A percentile compares a stretch with the other conserved stretches of the same genome.
Evolutionary conservation across 2,329 filamentous ascomycete species (phyloP).

Genomic region (Neopestalotiopsis clavispora): DNA sequence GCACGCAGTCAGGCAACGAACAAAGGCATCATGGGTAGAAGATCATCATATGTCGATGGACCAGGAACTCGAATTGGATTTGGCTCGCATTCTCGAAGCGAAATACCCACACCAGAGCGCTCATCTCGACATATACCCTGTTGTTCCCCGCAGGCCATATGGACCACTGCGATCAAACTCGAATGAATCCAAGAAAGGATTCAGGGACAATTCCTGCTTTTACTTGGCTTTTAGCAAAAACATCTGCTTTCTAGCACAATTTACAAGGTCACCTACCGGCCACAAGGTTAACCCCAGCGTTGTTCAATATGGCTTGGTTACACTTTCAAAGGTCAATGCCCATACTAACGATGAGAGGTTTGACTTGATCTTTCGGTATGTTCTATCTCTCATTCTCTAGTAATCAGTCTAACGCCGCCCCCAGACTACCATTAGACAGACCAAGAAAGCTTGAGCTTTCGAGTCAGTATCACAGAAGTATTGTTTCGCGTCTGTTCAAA

Average conservation of each 20-base stretch:
- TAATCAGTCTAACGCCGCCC: slow-evolving; percentile 15
- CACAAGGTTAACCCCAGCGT: slow-evolving; percentile 53
- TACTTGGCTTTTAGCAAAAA: slow-evolving; percentile 60
- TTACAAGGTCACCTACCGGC: slow-evolving; percentile 49
- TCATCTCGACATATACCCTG: slow-evolving; percentile 54
- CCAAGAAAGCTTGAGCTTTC: slow-evolving; percentile 55
- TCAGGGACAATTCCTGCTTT: slow-evolving; percentile 55
- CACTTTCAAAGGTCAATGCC: slow-evolving; percentile 55
- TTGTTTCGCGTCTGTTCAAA: slow-evolving; percentile 58
- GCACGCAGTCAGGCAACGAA: slow-evolving; percentile 39
- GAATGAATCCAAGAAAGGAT: slow-evolving; percentile 49
- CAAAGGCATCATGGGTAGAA: slow-evolving; percentile 33
- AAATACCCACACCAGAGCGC: slow-evolving; percentile 45
- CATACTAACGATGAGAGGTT: slow-evolving; percentile 62
- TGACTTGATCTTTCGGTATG: slow-evolving; percentile 58
- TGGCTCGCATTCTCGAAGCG: slow-evolving; percentile 50
- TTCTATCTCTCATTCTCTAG: not conserved
- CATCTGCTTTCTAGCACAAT: slow-evolving; percentile 57
- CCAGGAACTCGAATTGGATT: slow-evolving; percentile 49
- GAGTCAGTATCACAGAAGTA: slow-evolving; percentile 58
- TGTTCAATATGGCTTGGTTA: slow-evolving; percentile 57
- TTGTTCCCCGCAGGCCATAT: slow-evolving; percentile 53
- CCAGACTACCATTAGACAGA: slow-evolving; percentile 47
- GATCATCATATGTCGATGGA: slow-evolving; percentile 42
- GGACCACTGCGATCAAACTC: slow-evolving; percentile 43